Base-by-base conservation (phyloP, 1,284 basidiomycete genomes). In the Earliella scabrosa region DNA sequence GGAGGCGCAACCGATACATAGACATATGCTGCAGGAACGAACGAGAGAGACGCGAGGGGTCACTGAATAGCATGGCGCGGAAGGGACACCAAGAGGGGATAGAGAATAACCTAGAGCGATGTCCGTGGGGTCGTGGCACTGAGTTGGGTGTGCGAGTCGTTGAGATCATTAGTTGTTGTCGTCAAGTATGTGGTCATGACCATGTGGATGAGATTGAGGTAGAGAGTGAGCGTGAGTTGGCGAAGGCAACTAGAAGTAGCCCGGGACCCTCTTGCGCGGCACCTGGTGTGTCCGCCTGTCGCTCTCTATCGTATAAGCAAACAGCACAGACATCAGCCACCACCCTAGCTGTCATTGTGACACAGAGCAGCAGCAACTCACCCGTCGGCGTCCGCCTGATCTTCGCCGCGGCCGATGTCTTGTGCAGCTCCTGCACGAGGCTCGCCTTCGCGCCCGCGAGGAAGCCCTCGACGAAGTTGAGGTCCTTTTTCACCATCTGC, bases 401-500 rank as follows among this genome's bases (percentile, higher is more conserved):
- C 7, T 43, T 43, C 11, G 48, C 38, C 9, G 49, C 36, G 9
- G 27, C n/a, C 4, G 51, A 32, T n/a, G 56, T 58, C 35, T 50
- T 58, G 48, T 52, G 23, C 6, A 60, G 55, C 51, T 63, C 61
- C 45, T 60, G 58, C 18, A 60, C 48, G 23, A 63, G 59, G 55
- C 59, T 58, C 21, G 68, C 67, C 60, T 69, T 67, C 35, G 64
- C 67, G 50, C 69, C 65, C 0, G 82, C 77, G 27, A 88, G 79
- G 68, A 86, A 85, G 63, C 87, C 86, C 59, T 83, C 79, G 67
- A 90, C 85, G 71, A 90, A 90, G 54, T 81, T 77, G 66, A 86
- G 78, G 66, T 88, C 86, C 55, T 85, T 77, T 58, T 78, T 72
- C 47, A 87, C 80, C 55, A 83, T 77, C 58, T 78, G 74, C 38